Evolutionary conservation across 2,329 filamentous ascomycete species (phyloP).

Genomic region (Harringtonia lauricola): DNA sequence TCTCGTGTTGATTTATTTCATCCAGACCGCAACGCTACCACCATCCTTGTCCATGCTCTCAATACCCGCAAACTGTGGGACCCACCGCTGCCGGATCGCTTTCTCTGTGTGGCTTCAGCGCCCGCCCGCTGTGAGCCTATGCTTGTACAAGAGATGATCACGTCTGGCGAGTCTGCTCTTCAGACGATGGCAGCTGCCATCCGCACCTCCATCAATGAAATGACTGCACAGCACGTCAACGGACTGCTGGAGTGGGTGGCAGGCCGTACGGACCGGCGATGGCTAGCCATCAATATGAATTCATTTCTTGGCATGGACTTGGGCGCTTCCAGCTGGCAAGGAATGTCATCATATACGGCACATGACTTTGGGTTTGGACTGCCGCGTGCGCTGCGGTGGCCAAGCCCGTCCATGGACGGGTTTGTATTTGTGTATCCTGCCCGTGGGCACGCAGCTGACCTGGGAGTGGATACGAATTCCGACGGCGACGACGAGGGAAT

Average conservation of each 20-base stretch:
- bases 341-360: slow-evolving; percentile 6
- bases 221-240: slow-evolving; percentile 12
- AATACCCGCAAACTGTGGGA: slow-evolving; percentile 12
- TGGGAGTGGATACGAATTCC: not conserved
- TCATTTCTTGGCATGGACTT: slow-evolving; percentile 17
- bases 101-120: slow-evolving; percentile 14
- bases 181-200: slow-evolving; percentile 13
- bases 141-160: not conserved
- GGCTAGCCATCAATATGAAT: slow-evolving; percentile 12
- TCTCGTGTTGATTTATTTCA: slow-evolving; percentile 23
- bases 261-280: slow-evolving; percentile 13
- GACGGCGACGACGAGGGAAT: slow-evolving; percentile 4
- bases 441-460: not conserved
- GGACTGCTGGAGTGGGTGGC: slow-evolving; percentile 16
- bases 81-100: slow-evolving; percentile 14
- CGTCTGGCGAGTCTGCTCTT: slow-evolving; percentile 8
- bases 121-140: slow-evolving; percentile 3
- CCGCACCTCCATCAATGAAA: slow-evolving; percentile 13
- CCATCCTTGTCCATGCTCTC: slow-evolving; percentile 14
- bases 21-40: not conserved
- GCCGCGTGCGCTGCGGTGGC: slow-evolving; percentile 8
- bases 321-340: slow-evolving; percentile 15
- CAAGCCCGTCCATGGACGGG: slow-evolving; percentile 3
- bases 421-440: slow-evolving; percentile 7
- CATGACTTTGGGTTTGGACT: slow-evolving; percentile 20